A percentile compares a stretch with the other conserved stretches of the same genome.
These are phyloP conservation scores for Botrytis fragariae DNA, from an alignment of 2,329 filamentous ascomycete genomes.

Conservation along the genomic window DNA sequence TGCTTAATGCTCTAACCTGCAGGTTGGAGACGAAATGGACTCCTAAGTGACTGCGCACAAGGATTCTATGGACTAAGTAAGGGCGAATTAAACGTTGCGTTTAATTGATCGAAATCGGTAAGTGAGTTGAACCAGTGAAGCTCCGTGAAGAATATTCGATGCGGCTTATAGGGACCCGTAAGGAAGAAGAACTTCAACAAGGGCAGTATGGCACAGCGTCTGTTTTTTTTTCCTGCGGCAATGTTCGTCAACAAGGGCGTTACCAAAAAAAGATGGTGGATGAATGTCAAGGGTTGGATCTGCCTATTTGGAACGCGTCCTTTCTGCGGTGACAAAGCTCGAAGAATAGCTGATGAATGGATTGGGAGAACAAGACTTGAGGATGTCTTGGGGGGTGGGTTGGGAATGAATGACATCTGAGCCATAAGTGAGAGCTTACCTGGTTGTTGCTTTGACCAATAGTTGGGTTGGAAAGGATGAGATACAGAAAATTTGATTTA, in stretches of 20 bases:
- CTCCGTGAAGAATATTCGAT: slow-evolving; percentile 12
- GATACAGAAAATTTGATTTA: slow-evolving; percentile 5
- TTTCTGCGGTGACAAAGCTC: slow-evolving; percentile 14
- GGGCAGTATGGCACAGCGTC: slow-evolving; percentile 22
- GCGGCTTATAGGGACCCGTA: slow-evolving; percentile 20
- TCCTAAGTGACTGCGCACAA: slow-evolving; percentile 21
- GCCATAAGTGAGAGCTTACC: neutral
- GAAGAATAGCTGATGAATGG: slow-evolving; percentile 13
- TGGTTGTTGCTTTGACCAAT: slow-evolving; percentile 6
- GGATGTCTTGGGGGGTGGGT: neutral
- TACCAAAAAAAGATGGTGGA: slow-evolving; percentile 4
- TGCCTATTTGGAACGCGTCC: slow-evolving; percentile 19
- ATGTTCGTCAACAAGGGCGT: slow-evolving; percentile 21
- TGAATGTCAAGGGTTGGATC: slow-evolving; percentile 15
- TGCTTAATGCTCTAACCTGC: slow-evolving; percentile 23
- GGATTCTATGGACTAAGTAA: slow-evolving; percentile 21
- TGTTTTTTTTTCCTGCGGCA: slow-evolving; percentile 18
- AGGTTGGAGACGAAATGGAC: slow-evolving; percentile 23
- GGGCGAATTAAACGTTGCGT: slow-evolving; percentile 19
- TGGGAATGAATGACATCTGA: neutral
- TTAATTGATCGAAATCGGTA: slow-evolving; percentile 20
- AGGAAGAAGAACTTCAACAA: slow-evolving; percentile 16
- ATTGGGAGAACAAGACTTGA: slow-evolving; percentile 12
- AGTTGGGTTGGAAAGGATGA: neutral
- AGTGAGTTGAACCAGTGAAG: slow-evolving; percentile 19